Percentiles rank a stretch among this genome's conserved stretches.
Evolutionary conservation across 768 basidiomycete genomes (phyloP).

Genomic region (Suillus subalutaceus): DNA sequence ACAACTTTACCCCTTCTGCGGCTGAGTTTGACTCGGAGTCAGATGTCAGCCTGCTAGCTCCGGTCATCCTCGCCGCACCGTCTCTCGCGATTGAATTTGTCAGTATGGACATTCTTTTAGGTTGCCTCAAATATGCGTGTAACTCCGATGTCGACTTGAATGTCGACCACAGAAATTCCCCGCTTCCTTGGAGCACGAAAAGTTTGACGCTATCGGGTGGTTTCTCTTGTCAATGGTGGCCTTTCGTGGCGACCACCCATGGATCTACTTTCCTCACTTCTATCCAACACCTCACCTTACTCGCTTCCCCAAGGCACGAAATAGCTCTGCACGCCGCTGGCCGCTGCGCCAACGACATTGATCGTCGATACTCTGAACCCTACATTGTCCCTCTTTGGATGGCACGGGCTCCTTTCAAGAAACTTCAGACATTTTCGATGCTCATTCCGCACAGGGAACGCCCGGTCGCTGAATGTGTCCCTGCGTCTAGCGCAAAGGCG

Average conservation of each 20-base stretch:
- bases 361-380: background rate
- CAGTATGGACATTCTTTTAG: slow-evolving; percentile 39
- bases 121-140: slow-evolving; percentile 27
- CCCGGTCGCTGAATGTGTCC: background rate
- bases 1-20: background rate
- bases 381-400: slow-evolving; percentile 18
- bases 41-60: slow-evolving; percentile 23
- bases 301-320: background rate
- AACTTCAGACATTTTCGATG: slow-evolving; percentile 18
- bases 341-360: background rate
- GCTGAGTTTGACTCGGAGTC: slow-evolving; percentile 1
- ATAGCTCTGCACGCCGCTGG: background rate
- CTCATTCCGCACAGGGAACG: background rate
- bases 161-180: slow-evolving; percentile 22
- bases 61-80: slow-evolving; percentile 7
- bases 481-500: background rate
- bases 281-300: slow-evolving; percentile 41
- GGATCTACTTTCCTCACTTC: slow-evolving; percentile 38
- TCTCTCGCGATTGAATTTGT: slow-evolving; percentile 36
- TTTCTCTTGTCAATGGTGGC: slow-evolving; percentile 32
- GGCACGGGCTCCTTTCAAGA: slow-evolving; percentile 28
- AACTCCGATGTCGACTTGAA: background rate
- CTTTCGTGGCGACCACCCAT: slow-evolving; percentile 30
- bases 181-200: slow-evolving; percentile 21
- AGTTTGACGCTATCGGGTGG: slow-evolving; percentile 37